phyloP scores from a whole-genome alignment of 1,284 basidiomycete species.

The Ganoderma lingzhi region DNA sequence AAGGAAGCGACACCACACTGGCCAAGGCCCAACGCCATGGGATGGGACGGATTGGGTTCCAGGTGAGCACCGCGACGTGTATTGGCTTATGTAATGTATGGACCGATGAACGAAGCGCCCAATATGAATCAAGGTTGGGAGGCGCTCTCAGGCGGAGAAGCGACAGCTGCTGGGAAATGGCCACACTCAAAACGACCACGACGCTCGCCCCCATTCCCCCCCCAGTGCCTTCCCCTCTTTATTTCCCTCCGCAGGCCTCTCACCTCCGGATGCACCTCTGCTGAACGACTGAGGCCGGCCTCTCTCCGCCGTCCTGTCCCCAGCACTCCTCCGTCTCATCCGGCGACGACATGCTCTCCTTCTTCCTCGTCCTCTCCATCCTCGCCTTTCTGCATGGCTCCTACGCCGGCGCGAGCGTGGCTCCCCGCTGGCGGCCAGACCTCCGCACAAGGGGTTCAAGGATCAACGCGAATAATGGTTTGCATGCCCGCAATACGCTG shows the following conservation, averaged over 20 bases:
- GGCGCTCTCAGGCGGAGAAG: background rate
- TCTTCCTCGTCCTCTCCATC: slow-evolving; percentile 28
- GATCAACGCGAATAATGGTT: slow-evolving; percentile 7
- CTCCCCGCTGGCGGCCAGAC: slow-evolving; percentile 32
- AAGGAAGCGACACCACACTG: background rate
- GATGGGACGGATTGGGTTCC: background rate
- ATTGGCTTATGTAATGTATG: background rate
- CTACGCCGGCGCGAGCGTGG: slow-evolving; percentile 14
- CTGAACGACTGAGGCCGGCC: slow-evolving; percentile 14
- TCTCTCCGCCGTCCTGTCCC: background rate
- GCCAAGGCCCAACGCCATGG: too few species aligned
- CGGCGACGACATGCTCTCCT: slow-evolving; percentile 32
- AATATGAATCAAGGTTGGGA: background rate
- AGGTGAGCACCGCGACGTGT: background rate
- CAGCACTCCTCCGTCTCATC: slow-evolving; percentile 8
- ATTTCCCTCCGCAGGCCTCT: background rate
- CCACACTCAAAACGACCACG: slow-evolving; percentile 18
- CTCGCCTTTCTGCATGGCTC: slow-evolving; percentile 33
- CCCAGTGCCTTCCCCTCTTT: slow-evolving; percentile 21
- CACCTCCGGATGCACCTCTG: slow-evolving; percentile 22
- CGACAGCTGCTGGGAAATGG: background rate
- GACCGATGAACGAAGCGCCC: background rate
- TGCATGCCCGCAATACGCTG: slow-evolving; percentile 33
- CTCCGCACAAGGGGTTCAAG: slow-evolving; percentile 17
- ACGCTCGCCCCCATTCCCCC: slow-evolving; percentile 13